Base-by-base conservation (phyloP, 495 filamentous ascomycete genomes). In the Platismatia glauca region DNA sequence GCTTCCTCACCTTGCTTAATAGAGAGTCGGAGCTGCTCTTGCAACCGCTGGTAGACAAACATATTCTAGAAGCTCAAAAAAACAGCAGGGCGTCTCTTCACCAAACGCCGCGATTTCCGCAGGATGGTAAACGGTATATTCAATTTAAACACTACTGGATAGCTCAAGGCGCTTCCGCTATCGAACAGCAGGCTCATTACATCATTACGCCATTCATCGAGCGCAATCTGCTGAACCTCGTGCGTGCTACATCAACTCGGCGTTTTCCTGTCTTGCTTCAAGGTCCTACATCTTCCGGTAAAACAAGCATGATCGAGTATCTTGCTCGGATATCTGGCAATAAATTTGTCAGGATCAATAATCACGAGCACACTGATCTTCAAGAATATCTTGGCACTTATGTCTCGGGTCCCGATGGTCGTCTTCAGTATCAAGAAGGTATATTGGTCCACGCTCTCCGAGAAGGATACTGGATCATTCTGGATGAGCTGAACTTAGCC, bases 261-360 rank as follows among this genome's bases (percentile, higher is more conserved):
- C 84, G 88, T 60, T 97, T 95, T 72, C 95, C 95, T 16, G 88
- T 99, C 50, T 77, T 99, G n/a, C 84, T 99, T 22, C 95, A 99
- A 71, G 95, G 95, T 7, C 95, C 95, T 29, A 99, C 95, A 0
- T 97, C 94, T 43, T 86, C 91, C 38, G 95, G 95, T 60, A 99
- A 99, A 74, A 99, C 95, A 0, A 96, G 92, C 71, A 97, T 99
- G 95, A 93, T 99, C 58, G 93, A 97, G 72, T 96, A 96, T 71
- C 81, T 99, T 35, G 95, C 95, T 7, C 94, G 94, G 71, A 87
- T 89, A 55, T 96, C 90, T 33, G 95, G 95, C 3, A 95, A 99
- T 69, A 92, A 90, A 69, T 97, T 97, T 67, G 90, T 99, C 43
- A 85, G 95, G 61, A 97, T 99, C 77, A 99, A 99, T 76, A 99